Evolutionary conservation across 2,329 filamentous ascomycete genomes (phyloP), one percentile per base, ranked within the genome.

Genomic region (Scedosporium apiospermum): DNA sequence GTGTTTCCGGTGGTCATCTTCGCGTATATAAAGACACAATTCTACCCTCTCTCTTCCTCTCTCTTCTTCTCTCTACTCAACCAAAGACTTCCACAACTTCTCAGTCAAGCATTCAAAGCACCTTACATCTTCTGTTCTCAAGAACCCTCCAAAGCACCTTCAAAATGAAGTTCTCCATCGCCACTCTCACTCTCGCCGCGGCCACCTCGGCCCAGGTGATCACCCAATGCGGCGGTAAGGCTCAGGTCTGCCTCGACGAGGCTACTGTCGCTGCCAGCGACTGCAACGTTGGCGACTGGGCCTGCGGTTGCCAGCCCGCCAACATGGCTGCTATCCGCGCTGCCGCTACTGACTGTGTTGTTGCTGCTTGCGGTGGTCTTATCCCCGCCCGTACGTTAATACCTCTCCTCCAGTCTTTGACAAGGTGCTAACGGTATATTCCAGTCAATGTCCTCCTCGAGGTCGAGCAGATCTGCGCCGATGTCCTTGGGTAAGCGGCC

Each of bases 361-460:
- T 68, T 26, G 59, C 59, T 10, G 66, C 66, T 57, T 68, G 67
- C 63, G 67, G 66, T 58, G 55, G 61, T 2, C 63, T 65, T 16
- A 55, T 60, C 26, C 66, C 65, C 53, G 21, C 68, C n/a, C 63
- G 67, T 68, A 66, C 16, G 67, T 67, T 10, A 21, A 57, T 41
- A 1, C 30, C 42, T 16, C 34, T 26, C 18, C 4, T 3, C 27
- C 5, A 38, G 14, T 16, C 23, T 12, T 2, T 16, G 3, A 18
- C 2, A 34, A 3, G 3, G 38, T 41, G 10, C 58, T 64, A 53
- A 65, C 60, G n/a, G n/a, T 23, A 46, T 12, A 12, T 10, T 27
- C 30, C 16, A 61, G 60, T 61, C 60, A 34, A 55, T 6, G 60
- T 61, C 16, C 21, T 57, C n/a, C 46, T 42, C 16, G 46, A 61